Conservation (phyloP, 805 yeast genomes). For the Wickerhamiella lipophila region DNA sequence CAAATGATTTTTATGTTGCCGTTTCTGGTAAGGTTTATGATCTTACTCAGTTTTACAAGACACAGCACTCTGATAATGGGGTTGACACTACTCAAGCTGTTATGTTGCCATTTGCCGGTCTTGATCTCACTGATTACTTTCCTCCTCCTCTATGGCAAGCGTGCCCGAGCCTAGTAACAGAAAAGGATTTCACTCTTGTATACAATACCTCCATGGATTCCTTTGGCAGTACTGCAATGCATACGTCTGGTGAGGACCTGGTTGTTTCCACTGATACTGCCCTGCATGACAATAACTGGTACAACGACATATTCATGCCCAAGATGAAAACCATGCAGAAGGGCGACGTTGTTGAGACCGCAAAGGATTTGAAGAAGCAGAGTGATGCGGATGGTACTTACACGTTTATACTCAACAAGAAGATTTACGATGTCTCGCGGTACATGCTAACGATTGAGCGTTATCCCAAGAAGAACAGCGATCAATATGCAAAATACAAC, state of each 20-base stretch:
- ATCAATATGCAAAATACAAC: conserved; percentile 24
- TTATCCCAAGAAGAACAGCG: conserved; percentile 21
- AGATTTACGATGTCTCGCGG: conserved; percentile 30
- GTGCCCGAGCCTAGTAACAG: conserved; percentile 30
- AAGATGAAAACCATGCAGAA: conserved; percentile 27
- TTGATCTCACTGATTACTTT: conserved; percentile 31
- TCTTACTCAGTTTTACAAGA: conserved; percentile 30
- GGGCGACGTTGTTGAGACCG: conserved; percentile 29
- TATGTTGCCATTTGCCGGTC: conserved; percentile 32
- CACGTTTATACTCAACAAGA: conserved; percentile 26
- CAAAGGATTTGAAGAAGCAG: conserved; percentile 19
- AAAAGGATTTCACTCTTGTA: conserved; percentile 23
- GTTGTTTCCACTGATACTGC: conserved; percentile 25
- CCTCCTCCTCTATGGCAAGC: conserved; percentile 32
- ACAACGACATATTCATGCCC: conserved; percentile 28
- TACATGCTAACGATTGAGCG: conserved; percentile 27
- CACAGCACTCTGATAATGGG: conserved; percentile 33
- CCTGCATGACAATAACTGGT: conserved; percentile 30
- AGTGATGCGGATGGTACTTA: conserved; percentile 23
- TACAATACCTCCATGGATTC: conserved; percentile 26
- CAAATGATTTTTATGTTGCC: conserved; percentile 30
- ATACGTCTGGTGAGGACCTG: conserved; percentile 25
- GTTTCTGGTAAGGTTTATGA: conserved; percentile 33
- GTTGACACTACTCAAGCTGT: conserved; percentile 24
- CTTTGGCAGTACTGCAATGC: conserved; percentile 24